A percentile compares a stretch with the other conserved stretches of the same genome.
phyloP scores from a whole-genome alignment of 345 rosid species.

The Iberis pinnata region DNA sequence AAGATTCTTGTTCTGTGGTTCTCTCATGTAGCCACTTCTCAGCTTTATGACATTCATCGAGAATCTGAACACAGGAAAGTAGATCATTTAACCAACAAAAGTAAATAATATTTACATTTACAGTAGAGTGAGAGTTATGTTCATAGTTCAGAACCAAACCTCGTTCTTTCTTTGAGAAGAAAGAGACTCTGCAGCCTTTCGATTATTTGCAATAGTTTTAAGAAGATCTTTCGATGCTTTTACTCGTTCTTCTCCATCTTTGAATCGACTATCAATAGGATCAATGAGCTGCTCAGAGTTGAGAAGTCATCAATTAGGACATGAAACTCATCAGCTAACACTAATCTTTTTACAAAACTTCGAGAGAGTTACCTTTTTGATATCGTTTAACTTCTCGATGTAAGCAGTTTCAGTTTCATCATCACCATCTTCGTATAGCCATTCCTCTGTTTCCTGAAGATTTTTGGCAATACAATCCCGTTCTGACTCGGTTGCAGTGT shows the following conservation, averaged over 20 bases:
- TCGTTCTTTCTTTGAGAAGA: conserved; percentile 41
- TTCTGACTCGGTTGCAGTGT: conserved; percentile 50
- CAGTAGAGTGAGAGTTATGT: not conserved
- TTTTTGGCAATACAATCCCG: conserved; percentile 51
- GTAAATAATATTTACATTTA: not conserved
- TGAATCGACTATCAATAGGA: conserved; percentile 55
- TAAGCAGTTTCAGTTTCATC: conserved; percentile 70
- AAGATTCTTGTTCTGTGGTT: conserved; percentile 41
- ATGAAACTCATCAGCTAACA: not conserved
- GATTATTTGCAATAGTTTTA: conserved; percentile 41
- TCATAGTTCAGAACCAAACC: conserved; percentile 32
- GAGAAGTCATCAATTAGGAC: conserved; percentile 9
- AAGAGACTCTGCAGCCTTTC: conserved; percentile 42
- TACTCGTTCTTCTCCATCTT: conserved; percentile 55
- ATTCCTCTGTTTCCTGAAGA: conserved; percentile 72
- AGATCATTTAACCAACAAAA: not conserved
- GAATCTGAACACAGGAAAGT: conserved; percentile 36
- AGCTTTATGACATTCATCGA: conserved; percentile 52
- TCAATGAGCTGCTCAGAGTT: conserved; percentile 46
- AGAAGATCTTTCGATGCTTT: conserved; percentile 50
- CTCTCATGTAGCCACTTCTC: conserved; percentile 67
- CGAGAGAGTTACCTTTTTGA: conserved; percentile 42
- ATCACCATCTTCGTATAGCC: conserved; percentile 76
- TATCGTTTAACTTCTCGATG: conserved; percentile 44
- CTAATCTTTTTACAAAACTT: conserved; percentile 1